Evolutionary conservation across 108 stramenopile genomes (phyloP).

Genomic region (Tribonema minus): DNA sequence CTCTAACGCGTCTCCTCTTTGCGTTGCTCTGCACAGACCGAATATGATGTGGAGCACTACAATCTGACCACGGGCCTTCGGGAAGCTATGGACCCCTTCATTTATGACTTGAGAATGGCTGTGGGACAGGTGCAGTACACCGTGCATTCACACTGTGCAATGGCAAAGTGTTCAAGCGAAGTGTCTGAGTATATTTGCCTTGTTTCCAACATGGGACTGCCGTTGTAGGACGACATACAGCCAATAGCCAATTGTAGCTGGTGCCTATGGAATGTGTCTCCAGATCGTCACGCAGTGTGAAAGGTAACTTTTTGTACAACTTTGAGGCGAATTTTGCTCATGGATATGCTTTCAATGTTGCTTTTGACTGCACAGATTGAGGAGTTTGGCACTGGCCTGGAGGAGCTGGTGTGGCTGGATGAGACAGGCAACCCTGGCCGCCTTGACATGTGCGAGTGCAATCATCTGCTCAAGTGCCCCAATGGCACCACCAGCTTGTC

Average conservation of each 20-base stretch:
- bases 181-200: background rate
- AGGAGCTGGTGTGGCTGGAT: slow-evolving; percentile 44
- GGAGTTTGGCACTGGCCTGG: too few species aligned
- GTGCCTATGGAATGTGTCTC: too few species aligned
- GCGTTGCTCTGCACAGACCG: too few species aligned
- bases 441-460: slow-evolving; percentile 71
- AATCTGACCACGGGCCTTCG: slow-evolving; percentile 14
- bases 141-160: background rate
- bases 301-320: too few species aligned
- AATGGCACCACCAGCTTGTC: slow-evolving; percentile 70
- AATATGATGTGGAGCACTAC: too few species aligned
- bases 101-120: slow-evolving; percentile 63
- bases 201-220: background rate
- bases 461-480: slow-evolving; percentile 67
- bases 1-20: too few species aligned
- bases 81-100: slow-evolving; percentile 60
- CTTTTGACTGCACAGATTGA: too few species aligned
- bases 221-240: too few species aligned
- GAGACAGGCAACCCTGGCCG: slow-evolving; percentile 42
- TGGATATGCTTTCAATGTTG: too few species aligned
- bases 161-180: background rate
- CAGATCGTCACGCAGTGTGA: too few species aligned
- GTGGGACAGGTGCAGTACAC: slow-evolving; percentile 60
- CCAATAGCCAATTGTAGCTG: too few species aligned
- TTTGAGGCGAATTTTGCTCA: too few species aligned